These are phyloP conservation scores for Talaromyces sp. DNA, from an alignment of 2,329 filamentous ascomycete species.

Conservation along the genomic window DNA sequence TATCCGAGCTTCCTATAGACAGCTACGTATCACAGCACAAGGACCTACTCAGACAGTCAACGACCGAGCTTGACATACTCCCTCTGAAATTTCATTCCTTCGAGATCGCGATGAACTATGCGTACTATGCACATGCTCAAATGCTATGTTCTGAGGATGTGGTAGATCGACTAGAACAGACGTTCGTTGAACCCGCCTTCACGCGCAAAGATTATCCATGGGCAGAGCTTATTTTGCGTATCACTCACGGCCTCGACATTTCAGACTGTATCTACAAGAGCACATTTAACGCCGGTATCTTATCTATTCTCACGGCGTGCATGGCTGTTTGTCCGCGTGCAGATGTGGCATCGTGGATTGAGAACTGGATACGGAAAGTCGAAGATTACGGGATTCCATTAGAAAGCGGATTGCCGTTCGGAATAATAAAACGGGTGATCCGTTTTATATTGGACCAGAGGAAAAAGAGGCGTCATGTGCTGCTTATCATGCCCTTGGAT, in stretches of 20 bases:
- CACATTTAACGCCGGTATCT: constrained; percentile 3
- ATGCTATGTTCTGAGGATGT: constrained; percentile 2
- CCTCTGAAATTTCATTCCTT: constrained; percentile 5
- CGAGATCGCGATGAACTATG: constrained; percentile 6
- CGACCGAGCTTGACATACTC: neutral
- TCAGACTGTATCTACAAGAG: constrained; percentile 7
- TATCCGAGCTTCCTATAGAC: constrained; percentile 7
- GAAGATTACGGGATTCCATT: constrained; percentile 5
- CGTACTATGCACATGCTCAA: constrained; percentile 3
- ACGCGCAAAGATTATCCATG: constrained; percentile 5
- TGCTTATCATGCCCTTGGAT: constrained; percentile 4
- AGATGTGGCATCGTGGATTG: constrained; percentile 5
- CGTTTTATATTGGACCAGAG: constrained; percentile 3
- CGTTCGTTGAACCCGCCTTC: neutral
- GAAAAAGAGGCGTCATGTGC: neutral
- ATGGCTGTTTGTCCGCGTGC: constrained; percentile 3
- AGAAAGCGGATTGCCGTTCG: constrained; percentile 6
- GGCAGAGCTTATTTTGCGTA: constrained; percentile 4
- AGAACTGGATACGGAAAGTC: constrained; percentile 3
- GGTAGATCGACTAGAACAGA: neutral
- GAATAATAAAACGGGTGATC: constrained; percentile 5
- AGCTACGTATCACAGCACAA: constrained; percentile 1
- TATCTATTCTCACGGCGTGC: neutral
- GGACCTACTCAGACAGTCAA: neutral
- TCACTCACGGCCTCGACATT: constrained; percentile 1